phyloP scores from a whole-genome alignment of 139 green algal genomes.

The Bryopsis sp. region DNA sequence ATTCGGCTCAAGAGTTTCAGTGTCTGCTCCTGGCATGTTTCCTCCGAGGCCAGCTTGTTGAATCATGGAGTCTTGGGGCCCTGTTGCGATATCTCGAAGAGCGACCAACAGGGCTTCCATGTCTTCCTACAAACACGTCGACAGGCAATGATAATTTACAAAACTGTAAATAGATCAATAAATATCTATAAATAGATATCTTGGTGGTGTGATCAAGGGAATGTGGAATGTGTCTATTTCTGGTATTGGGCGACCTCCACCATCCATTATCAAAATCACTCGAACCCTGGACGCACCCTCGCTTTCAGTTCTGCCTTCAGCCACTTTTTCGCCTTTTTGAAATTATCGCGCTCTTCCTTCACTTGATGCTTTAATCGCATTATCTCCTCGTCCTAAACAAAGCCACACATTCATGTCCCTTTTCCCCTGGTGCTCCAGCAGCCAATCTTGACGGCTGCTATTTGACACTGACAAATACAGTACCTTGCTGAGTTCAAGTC shows the following conservation, averaged over 20 bases:
- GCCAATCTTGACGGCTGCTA: too few species aligned
- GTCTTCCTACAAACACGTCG: constrained; percentile 27
- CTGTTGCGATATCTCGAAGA: constrained; percentile 23
- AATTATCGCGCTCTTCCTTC: not conserved
- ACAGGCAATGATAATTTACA: not conserved
- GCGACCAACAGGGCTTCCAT: constrained; percentile 33
- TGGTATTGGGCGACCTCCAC: not conserved
- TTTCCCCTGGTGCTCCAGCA: too few species aligned
- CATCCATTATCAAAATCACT: not conserved
- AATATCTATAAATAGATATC: not conserved
- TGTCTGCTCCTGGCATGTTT: not conserved
- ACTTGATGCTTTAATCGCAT: not conserved
- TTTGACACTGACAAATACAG: too few species aligned
- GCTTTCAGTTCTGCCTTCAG: not conserved
- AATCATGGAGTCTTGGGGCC: constrained; percentile 12
- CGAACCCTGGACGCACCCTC: not conserved
- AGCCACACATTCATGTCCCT: too few species aligned
- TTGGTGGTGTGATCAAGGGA: not conserved
- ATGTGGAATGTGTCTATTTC: not conserved
- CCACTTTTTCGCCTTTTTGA: not conserved
- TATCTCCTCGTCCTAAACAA: constrained; percentile 3
- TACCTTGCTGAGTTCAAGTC: too few species aligned
- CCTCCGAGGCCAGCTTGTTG: not conserved
- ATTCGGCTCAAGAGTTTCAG: too few species aligned
- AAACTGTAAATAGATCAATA: not conserved